Conservation (phyloP, 2,329 filamentous ascomycete species). For the Cordyceps fumosorosea region DNA sequence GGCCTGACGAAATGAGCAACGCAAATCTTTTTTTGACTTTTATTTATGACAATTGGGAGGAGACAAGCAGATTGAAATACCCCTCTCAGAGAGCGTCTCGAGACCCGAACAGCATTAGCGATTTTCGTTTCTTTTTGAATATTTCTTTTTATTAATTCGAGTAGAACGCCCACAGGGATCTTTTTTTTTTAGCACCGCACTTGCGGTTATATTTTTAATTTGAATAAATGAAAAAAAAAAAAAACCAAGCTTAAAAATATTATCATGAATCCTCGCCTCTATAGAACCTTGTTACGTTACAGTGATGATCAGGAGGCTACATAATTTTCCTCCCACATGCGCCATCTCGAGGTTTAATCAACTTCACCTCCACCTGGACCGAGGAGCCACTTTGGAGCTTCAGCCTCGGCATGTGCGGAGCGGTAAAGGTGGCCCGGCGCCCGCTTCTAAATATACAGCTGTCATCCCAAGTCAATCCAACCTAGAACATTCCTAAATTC, state of each 20-base stretch:
- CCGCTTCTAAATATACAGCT: neutral
- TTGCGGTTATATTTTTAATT: neutral
- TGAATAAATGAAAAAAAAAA: neutral
- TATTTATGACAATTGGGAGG: neutral
- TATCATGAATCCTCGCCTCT: no score
- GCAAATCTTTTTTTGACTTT: neutral
- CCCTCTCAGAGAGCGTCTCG: neutral
- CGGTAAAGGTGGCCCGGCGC: neutral
- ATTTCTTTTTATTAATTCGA: neutral
- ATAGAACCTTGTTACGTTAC: no score
- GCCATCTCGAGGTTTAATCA: neutral
- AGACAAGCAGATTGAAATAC: neutral
- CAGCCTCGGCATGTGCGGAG: neutral
- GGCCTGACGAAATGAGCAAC: neutral
- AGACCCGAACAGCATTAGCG: slow-evolving; percentile 1
- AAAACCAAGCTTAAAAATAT: neutral
- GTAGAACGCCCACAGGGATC: neutral
- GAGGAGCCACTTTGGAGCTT: slow-evolving; percentile 3
- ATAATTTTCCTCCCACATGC: neutral
- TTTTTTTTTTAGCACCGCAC: neutral
- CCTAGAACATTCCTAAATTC: neutral
- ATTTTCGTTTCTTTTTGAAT: neutral
- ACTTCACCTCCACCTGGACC: neutral
- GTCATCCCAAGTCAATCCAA: neutral
- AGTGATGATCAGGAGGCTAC: no score